Base-by-base conservation (phyloP, 2,329 filamentous ascomycete genomes). In the Pezicula rhizophila region DNA sequence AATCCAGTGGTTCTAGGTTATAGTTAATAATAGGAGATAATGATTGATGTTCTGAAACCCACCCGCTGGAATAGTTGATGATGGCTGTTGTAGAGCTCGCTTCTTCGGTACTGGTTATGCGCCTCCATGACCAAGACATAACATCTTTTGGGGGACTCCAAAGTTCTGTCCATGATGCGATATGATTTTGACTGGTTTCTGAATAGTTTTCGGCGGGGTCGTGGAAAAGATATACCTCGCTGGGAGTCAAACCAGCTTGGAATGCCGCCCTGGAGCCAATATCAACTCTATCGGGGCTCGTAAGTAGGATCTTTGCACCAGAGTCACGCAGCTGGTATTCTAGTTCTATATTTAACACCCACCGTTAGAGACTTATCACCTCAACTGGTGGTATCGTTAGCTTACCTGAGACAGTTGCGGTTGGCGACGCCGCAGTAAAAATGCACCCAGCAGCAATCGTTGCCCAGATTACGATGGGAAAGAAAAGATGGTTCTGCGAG, bases 1-100 rank as follows among this genome's bases (percentile, higher is more conserved):
- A 89, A 74, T 8, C 89, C 89, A 0, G 89, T 93, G 0, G 45
- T 47, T 47, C 45, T 41, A 8, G 6, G 15, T 20, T n/a, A 37
- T 14, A n/a, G 44, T 46, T 26, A 46, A 28, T 28, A 38, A 17
- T 23, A 20, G 12, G 11, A 35, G 8, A 14, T 20, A 37, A 37
- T 46, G 20, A 17, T 15, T 18, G 11, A 12, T 10, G 38, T 11
- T n/a, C n/a, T 11, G n/a, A n/a, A 35, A 46, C 44, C 11, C 20
- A 38, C 44, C 44, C 44, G 14, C 44, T 46, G 15, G 45, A 47
- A 33, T 47, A 47, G 33, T 47, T 47, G 35, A 47, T 47, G 5
- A 41, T 40, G 33, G 33, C 33, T 35, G 33, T 35, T 4, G 40
- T 42, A 25, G 20, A 20, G n/a, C 25, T n/a, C 25, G 40, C 40